Evolutionary conservation across 106 monocot species (phyloP).

Genomic region (Ottelia alismoides): DNA sequence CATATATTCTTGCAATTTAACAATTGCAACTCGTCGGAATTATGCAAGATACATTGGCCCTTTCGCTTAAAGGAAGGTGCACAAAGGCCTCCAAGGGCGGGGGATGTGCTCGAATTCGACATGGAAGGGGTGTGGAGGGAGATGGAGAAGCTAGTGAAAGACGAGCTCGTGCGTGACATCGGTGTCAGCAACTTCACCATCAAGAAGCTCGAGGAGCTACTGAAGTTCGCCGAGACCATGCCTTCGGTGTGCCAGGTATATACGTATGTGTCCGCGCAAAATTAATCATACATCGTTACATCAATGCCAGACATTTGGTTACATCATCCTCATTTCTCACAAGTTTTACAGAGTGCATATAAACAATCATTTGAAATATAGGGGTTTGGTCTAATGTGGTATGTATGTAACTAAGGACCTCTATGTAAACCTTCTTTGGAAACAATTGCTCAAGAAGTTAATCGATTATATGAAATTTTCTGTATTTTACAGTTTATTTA

Average conservation of each 20-base stretch:
- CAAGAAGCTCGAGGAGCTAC: slow-evolving; percentile 34
- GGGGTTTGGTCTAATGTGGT: too few relatives aligned
- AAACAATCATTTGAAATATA: too few relatives aligned
- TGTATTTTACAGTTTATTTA: background rate
- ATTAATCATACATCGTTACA: too few relatives aligned
- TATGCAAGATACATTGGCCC: slow-evolving; percentile 44
- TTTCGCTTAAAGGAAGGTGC: slow-evolving; percentile 38
- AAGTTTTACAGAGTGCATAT: too few relatives aligned
- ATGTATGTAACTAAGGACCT: too few relatives aligned
- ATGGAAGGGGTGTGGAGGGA: slow-evolving; percentile 55
- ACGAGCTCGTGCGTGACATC: slow-evolving; percentile 38
- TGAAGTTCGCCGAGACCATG: slow-evolving; percentile 20
- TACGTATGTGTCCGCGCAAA: background rate
- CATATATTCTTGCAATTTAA: too few relatives aligned
- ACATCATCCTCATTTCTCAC: too few relatives aligned
- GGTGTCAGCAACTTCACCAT: slow-evolving; percentile 41
- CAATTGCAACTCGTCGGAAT: too few relatives aligned
- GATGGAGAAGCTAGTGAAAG: slow-evolving; percentile 52
- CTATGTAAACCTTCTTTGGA: too few relatives aligned
- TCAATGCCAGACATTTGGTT: too few relatives aligned
- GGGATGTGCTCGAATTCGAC: slow-evolving; percentile 42
- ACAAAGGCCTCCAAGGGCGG: slow-evolving; percentile 26
- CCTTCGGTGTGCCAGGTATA: slow-evolving; percentile 43
- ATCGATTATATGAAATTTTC: too few relatives aligned
- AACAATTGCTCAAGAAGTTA: too few relatives aligned